Conservation (phyloP, 2,329 filamentous ascomycete genomes). For the Aspergillus carbonarius region DNA sequence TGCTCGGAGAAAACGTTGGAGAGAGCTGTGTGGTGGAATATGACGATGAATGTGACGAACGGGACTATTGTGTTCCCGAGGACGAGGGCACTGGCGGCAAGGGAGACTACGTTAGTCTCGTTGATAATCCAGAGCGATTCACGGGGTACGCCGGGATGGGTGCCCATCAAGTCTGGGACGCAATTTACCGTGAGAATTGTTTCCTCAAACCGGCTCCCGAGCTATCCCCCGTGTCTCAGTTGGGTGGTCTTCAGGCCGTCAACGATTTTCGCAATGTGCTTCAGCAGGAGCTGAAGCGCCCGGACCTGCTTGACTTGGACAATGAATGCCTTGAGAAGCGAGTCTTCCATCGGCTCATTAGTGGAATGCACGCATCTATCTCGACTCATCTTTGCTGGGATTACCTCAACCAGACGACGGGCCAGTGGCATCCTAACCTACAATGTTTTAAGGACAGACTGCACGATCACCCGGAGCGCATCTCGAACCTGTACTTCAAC, state of each 20-base stretch:
- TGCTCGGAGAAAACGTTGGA: constrained; percentile 79
- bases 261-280: constrained; percentile 63
- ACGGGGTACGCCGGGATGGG: constrained; percentile 88
- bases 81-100: constrained; percentile 84
- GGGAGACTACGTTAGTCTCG: constrained; percentile 92
- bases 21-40: constrained; percentile 98
- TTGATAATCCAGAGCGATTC: constrained; percentile 92
- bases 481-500: constrained; percentile 99
- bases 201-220: constrained; percentile 59
- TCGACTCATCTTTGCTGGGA: constrained; percentile 95
- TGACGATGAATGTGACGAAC: constrained; percentile 93
- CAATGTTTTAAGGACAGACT: constrained; percentile 86
- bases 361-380: constrained; percentile 97
- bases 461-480: constrained; percentile 79
- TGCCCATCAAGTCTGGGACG: constrained; percentile 89
- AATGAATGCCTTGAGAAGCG: constrained; percentile 97
- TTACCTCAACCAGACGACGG: constrained; percentile 91
- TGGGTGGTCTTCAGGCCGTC: constrained; percentile 55
- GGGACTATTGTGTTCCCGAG: constrained; percentile 95
- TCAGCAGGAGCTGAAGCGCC: constrained; percentile 43
- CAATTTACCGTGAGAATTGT: constrained; percentile 96
- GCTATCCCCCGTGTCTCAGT: constrained; percentile 31
- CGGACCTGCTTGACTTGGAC: constrained; percentile 69
- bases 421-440: constrained; percentile 87
- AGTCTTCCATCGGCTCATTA: constrained; percentile 95